Base-by-base conservation (phyloP, 2,329 filamentous ascomycete species). In the Aspergillus pseudoglaucus region DNA sequence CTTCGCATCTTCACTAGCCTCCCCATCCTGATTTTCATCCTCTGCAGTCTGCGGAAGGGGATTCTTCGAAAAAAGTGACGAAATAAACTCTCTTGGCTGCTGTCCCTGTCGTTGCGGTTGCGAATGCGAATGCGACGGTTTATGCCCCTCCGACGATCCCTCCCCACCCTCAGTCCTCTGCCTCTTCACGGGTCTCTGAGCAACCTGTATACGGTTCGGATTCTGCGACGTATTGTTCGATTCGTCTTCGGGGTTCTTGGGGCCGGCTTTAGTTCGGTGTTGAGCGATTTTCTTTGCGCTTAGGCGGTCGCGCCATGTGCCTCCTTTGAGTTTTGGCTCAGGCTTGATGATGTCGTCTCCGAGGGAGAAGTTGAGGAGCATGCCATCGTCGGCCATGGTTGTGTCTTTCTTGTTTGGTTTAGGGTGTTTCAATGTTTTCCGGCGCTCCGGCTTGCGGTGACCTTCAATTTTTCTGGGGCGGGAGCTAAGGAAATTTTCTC, bases 281-380 rank as follows among this genome's bases (percentile, higher is more conserved):
- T 76, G 74, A 15, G 78, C 76, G 51, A 78, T 76, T 67, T 87
- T 87, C 69, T 90, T 87, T 32, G 90, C 90, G 47, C 83, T 85
- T 51, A 91, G 78, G 53, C 93, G 81, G 65, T 95, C 90, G 63
- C 87, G 86, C 93, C 93, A 98, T 59, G 82, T 81, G n/a, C 93
- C 93, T 57, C 93, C 93, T 65, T 87, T 93, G 68, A 94, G 88
- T 47, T 74, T 78, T 3, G 75, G 71, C 57, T 77, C 76, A 5
- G 79, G 75, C 51, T 83, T 78, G 46, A 88, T 66, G 10, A 85
- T 79, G 15, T 75, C 79, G 51, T 88, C 83, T 23, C 81, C 79
- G 48, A 95, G 75, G 59, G 89, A 84, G 66, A 97, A 96, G 61
- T 97, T 97, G 64, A 97, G 76, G 48, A 96, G 80, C 82, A 98